Evolutionary conservation across 1,139 yeast genomes (phyloP), one percentile per base, ranked within the genome.

Genomic region (Meyerozyma carpophila): DNA sequence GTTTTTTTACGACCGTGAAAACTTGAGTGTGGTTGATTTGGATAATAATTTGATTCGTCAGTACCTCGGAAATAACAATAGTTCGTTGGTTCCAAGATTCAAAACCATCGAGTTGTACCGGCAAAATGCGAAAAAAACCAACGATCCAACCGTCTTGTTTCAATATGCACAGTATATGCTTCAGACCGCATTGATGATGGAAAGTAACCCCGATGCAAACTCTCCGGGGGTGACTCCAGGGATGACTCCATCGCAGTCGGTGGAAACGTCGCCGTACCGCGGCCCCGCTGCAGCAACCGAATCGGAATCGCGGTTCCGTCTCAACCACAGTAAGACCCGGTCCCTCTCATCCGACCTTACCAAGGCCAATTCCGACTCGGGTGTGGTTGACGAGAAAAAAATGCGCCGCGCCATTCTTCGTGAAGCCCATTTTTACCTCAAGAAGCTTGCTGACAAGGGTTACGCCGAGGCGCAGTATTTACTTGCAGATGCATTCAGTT

Each of bases 151-250:
- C 24, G 84, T 88, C 16, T 77, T 90, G 55, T 89, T 89, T 63
- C 93, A 89, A 57, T 90, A 88, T 59, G 96, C 97, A 1, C 95
- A 90, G 64, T 88, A 86, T 61, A 84, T 87, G 84, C 69, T 89
- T 43, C 94, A 88, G 62, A 86, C 95, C 1, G 96, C 95, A 1
- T 70, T 88, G 50, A 65, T 82, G 24, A 69, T 81, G 53, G 81
- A 77, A 40, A 25, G 41, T 38, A n/a, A 31, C 9, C 29, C 39
- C 18, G 13, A 40, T 14, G 25, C 24, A 36, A 21, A 36, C 39
- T 37, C 46, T 3, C 45, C 44, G 34, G 38, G 43, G 18, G 28
- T 34, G 51, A 56, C 46, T 3, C 45, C 44, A 29, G 38, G 43
- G 18, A 20, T 34, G 51, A 56, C 34, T 26, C 28, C 39, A 14